Conservation (phyloP, 2,329 filamentous ascomycete genomes). For the Kalmusia sp. region DNA sequence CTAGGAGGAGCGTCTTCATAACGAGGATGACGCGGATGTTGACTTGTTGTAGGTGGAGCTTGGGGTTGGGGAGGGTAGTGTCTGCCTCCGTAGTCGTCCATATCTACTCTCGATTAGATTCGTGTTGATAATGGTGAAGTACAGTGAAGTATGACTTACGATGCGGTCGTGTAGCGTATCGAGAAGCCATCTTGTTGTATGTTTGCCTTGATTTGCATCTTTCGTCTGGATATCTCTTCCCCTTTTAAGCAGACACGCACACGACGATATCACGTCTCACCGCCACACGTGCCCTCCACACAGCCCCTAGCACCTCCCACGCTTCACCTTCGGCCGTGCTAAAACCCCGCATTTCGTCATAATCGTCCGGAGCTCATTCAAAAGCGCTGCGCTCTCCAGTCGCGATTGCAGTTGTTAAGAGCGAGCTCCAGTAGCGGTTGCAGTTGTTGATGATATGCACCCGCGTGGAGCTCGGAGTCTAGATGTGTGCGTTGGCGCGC, state of each 20-base stretch:
- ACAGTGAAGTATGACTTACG: background rate
- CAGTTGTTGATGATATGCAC: background rate
- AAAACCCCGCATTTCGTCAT: constrained; percentile 14
- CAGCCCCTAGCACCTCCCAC: constrained; percentile 9
- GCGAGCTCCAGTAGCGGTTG: background rate
- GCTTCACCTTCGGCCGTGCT: constrained; percentile 1
- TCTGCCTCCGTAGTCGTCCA: constrained; percentile 16
- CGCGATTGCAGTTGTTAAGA: background rate
- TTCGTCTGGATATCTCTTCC: background rate
- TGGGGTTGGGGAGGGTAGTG: constrained; percentile 11
- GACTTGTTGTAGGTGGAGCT: constrained; percentile 6
- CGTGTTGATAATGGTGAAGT: background rate
- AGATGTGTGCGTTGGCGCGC: constrained; percentile 13
- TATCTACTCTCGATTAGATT: constrained; percentile 7
- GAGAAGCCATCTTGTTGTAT: constrained; percentile 5
- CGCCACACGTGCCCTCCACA: constrained; percentile 1
- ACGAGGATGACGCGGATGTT: constrained; percentile 2
- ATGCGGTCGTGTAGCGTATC: constrained; percentile 1
- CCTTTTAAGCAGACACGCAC: background rate
- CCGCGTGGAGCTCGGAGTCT: constrained; percentile 1
- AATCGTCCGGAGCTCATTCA: background rate
- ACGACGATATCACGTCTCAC: background rate
- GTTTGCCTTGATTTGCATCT: background rate
- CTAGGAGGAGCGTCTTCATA: constrained; percentile 9
- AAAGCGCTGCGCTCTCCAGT: background rate